Evolutionary conservation across 495 filamentous ascomycete species (phyloP).

Genomic region (Podospora tetraspora): DNA sequence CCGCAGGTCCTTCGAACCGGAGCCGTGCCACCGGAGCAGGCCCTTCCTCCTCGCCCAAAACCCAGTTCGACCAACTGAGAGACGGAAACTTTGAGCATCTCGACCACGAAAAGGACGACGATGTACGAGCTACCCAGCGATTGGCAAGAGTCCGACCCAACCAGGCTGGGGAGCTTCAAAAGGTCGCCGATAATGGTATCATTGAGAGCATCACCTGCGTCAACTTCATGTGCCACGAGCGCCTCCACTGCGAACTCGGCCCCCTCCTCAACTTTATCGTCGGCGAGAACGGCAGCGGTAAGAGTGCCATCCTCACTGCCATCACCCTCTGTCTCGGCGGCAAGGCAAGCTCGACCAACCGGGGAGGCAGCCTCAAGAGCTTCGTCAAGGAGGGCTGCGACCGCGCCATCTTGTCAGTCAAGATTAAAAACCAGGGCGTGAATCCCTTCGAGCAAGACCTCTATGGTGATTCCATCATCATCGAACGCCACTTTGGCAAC

Average conservation of each 20-base stretch:
- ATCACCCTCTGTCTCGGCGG: slow-evolving; percentile 91
- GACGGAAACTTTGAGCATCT: slow-evolving; percentile 51
- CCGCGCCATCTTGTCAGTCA: slow-evolving; percentile 52
- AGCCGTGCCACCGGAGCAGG: slow-evolving; percentile 25
- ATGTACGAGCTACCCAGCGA: slow-evolving; percentile 66
- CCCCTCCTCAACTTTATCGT: slow-evolving; percentile 97
- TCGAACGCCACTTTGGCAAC: slow-evolving; percentile 82
- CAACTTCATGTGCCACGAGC: slow-evolving; percentile 93
- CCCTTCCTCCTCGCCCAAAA: slow-evolving; percentile 34
- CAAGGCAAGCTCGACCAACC: slow-evolving; percentile 91
- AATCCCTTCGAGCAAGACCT: slow-evolving; percentile 77
- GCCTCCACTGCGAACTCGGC: slow-evolving; percentile 73
- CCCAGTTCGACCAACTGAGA: slow-evolving; percentile 48
- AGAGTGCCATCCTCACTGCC: slow-evolving; percentile 93
- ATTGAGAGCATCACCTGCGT: slow-evolving; percentile 76
- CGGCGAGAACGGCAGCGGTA: slow-evolving; percentile 97
- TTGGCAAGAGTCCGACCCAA: slow-evolving; percentile 48
- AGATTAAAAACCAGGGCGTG: slow-evolving; percentile 82
- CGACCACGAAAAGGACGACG: slow-evolving; percentile 51
- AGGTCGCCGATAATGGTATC: slow-evolving; percentile 75
- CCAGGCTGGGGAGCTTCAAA: slow-evolving; percentile 54
- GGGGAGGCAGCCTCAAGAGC: slow-evolving; percentile 82
- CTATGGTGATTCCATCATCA: slow-evolving; percentile 79
- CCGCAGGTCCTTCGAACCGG: neutral
- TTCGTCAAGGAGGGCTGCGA: slow-evolving; percentile 91